These are phyloP conservation scores for Dothistroma septosporum DNA, from an alignment of 2,329 filamentous ascomycete species.

Conservation along the genomic window DNA sequence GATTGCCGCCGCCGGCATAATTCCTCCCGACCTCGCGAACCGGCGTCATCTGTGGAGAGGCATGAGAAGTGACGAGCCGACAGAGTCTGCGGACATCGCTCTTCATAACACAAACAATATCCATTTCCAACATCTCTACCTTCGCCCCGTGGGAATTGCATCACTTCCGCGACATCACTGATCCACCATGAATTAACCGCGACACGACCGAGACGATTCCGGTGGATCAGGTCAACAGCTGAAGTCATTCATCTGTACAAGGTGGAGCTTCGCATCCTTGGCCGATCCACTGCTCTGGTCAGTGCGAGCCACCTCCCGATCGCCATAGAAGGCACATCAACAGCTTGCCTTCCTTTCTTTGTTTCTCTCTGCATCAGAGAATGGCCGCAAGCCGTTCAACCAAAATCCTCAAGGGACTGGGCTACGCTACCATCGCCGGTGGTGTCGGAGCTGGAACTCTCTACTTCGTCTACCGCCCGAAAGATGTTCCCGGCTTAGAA, in stretches of 20 bases:
- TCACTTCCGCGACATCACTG: not conserved
- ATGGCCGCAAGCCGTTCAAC: constrained; percentile 29
- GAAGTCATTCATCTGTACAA: constrained; percentile 4
- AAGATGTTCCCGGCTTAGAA: constrained; percentile 67
- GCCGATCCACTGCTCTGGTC: not conserved
- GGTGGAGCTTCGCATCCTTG: not conserved
- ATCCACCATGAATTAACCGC: constrained; percentile 7
- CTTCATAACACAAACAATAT: not conserved
- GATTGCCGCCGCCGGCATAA: not conserved
- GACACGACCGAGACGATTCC: constrained; percentile 2
- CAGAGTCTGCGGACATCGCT: not conserved
- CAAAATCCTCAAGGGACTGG: constrained; percentile 51
- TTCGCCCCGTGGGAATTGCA: constrained; percentile 3
- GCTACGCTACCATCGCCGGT: constrained; percentile 56
- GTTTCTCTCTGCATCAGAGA: constrained; percentile 8
- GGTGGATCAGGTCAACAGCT: not conserved
- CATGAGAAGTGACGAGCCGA: not conserved
- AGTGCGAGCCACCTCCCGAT: constrained; percentile 15
- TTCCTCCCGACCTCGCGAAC: not conserved
- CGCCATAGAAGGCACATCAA: constrained; percentile 1
- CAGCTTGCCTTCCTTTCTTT: constrained; percentile 1
- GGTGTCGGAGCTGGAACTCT: constrained; percentile 53
- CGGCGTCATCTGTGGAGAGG: not conserved
- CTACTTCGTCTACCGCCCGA: constrained; percentile 63
- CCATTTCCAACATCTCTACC: not conserved